Base-by-base conservation (phyloP, 768 basidiomycete species). In the Trametes gibbosa region DNA sequence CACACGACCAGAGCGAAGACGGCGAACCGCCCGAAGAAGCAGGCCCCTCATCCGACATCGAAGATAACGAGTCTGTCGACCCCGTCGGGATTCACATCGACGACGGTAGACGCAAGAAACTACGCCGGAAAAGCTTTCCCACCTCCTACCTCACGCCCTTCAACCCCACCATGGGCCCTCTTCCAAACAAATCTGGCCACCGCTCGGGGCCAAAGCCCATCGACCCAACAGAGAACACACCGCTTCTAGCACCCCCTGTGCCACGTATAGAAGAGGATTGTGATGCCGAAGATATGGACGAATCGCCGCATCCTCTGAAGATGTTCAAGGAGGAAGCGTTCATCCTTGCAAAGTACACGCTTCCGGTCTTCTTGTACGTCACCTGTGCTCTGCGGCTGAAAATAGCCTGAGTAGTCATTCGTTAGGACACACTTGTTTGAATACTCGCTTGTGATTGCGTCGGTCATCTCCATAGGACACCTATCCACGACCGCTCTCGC, bases 381-480 rank as follows among this genome's bases (percentile, higher is more conserved):
- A 29, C 17, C 27, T 54, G 14, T 0, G 14, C 34, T 29, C 14
- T 3, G 14, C 5, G 23, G 23, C 43, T n/a, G 21, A 2, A 7
- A 43, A 41, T 37, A 12, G 17, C 24, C n/a, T 10, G 32, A 45
- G 17, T 45, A 29, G 32, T 21, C 13, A 21, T 42, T 32, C 13
- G n/a, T 9, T 50, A 92, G 91, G 6, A 87, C 91, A 2, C 88
- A 91, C 62, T 50, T 92, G 19, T 79, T 92, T 19, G 95, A 98
- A 69, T 95, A 90, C 71, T 90, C 89, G 9, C 83, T 98, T 34
- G 82, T 92, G 46, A 78, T 96, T 39, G 86, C 86, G 3, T 87
- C 92, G 12, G 91, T 96, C 49, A 72, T 98, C 35, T 87, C 87
- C 12, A 89, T 96, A 23, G 96, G 96, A 0, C 96, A 98, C 71